Conservation (phyloP, 495 filamentous ascomycete genomes). For the Aspergillus funiculosus region DNA sequence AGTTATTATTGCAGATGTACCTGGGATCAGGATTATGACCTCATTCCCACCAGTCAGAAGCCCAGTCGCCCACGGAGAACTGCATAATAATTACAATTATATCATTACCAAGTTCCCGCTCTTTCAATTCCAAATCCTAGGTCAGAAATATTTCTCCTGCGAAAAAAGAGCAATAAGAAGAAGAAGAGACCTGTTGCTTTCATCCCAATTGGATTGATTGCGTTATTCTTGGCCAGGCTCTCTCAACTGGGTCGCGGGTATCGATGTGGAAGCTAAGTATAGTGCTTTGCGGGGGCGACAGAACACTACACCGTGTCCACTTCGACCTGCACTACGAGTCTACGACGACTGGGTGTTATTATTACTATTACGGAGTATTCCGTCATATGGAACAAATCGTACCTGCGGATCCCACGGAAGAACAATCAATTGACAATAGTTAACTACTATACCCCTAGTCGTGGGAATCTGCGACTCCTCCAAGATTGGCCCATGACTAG, state of each 20-base stretch:
- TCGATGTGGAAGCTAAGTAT: constrained; percentile 10
- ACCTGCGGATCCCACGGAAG: too few relatives aligned
- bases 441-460: too few relatives aligned
- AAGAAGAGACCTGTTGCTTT: not conserved
- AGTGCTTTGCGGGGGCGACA: constrained; percentile 16
- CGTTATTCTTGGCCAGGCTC: not conserved
- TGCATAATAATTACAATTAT: not conserved
- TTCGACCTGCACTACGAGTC: too few relatives aligned
- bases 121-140: constrained; percentile 5
- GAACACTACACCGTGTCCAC: constrained; percentile 16
- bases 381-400: not conserved
- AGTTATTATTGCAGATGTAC: not conserved
- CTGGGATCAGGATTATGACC: not conserved
- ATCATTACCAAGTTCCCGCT: too few relatives aligned
- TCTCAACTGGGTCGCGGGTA: constrained; percentile 3
- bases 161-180: not conserved
- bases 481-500: not conserved
- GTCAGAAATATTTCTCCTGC: not conserved
- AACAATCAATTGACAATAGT: too few relatives aligned
- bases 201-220: not conserved
- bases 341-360: not conserved
- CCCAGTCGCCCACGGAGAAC: not conserved
- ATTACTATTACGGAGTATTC: not conserved
- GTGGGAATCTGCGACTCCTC: not conserved
- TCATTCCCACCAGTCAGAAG: not conserved